phyloP scores from a whole-genome alignment of 305 asterid genomes.

The Rubia peregrina region DNA sequence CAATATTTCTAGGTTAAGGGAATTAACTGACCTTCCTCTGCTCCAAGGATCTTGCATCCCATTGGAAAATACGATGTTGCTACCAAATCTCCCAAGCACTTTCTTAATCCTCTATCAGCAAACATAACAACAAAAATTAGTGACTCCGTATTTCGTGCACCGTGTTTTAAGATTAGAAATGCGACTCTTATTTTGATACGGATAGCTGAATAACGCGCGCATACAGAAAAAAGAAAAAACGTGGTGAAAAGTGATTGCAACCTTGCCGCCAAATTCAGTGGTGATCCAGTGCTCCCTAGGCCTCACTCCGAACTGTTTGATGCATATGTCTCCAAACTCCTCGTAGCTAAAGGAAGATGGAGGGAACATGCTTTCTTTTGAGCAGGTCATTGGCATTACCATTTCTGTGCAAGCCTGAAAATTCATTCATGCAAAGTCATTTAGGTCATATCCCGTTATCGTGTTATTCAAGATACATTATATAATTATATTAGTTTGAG shows the following conservation, averaged over 20 bases:
- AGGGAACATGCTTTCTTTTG: slow-evolving; percentile 66
- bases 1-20: neutral
- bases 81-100: slow-evolving; percentile 57
- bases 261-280: slow-evolving; percentile 64
- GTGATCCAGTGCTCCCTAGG: slow-evolving; percentile 78
- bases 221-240: neutral
- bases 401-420: slow-evolving; percentile 76
- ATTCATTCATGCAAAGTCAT: neutral
- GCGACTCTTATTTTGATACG: neutral
- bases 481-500: too few species aligned
- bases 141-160: neutral
- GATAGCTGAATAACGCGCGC: neutral
- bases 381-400: slow-evolving; percentile 67
- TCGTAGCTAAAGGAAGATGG: slow-evolving; percentile 49
- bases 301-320: slow-evolving; percentile 37
- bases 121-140: neutral
- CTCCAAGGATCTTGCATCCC: slow-evolving; percentile 90
- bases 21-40: slow-evolving; percentile 55
- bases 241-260: slow-evolving; percentile 16
- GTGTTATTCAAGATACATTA: too few species aligned
- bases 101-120: slow-evolving; percentile 40
- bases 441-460: too few species aligned
- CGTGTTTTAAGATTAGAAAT: neutral
- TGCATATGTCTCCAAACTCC: slow-evolving; percentile 35
- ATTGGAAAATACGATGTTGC: slow-evolving; percentile 70